Evolutionary conservation across 257 asterid genomes (phyloP).

Genomic region (Galeopsis tetrahit): DNA sequence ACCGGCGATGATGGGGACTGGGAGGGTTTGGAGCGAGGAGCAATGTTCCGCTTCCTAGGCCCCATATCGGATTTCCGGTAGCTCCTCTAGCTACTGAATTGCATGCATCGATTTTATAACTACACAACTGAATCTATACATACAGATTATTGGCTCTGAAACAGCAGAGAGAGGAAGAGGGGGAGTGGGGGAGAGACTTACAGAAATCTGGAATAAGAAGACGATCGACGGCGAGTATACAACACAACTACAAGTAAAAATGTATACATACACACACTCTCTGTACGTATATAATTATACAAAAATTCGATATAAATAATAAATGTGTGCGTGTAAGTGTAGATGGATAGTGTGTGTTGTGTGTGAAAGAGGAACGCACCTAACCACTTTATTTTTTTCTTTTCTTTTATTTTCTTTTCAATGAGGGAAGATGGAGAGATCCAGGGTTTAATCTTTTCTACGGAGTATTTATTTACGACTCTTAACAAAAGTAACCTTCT

Average conservation of each 20-base stretch:
- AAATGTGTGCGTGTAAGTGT: slow-evolving; percentile 1
- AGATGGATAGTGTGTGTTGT: slow-evolving; percentile 29
- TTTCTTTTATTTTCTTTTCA: too few relatives aligned
- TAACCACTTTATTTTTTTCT: background rate
- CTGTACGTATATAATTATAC: too few relatives aligned
- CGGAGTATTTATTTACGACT: too few relatives aligned
- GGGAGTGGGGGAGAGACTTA: background rate
- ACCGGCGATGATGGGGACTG: slow-evolving; percentile 7
- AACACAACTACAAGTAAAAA: background rate
- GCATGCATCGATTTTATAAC: slow-evolving; percentile 38
- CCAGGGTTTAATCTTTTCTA: background rate
- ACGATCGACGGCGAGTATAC: slow-evolving; percentile 29
- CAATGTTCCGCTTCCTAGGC: slow-evolving; percentile 46
- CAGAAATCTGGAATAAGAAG: slow-evolving; percentile 21
- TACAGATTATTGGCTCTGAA: background rate
- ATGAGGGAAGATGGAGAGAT: background rate
- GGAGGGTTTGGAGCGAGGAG: slow-evolving; percentile 43
- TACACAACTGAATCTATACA: slow-evolving; percentile 27
- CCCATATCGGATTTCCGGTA: slow-evolving; percentile 40
- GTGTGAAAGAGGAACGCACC: slow-evolving; percentile 34
- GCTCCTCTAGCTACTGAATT: slow-evolving; percentile 10
- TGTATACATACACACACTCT: slow-evolving; percentile 3
- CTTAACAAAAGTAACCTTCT: too few relatives aligned
- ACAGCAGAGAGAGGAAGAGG: background rate
- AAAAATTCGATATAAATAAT: too few relatives aligned